Evolutionary conservation across 1,284 basidiomycete species (phyloP).

Genomic region (Microbotryum saponariae): DNA sequence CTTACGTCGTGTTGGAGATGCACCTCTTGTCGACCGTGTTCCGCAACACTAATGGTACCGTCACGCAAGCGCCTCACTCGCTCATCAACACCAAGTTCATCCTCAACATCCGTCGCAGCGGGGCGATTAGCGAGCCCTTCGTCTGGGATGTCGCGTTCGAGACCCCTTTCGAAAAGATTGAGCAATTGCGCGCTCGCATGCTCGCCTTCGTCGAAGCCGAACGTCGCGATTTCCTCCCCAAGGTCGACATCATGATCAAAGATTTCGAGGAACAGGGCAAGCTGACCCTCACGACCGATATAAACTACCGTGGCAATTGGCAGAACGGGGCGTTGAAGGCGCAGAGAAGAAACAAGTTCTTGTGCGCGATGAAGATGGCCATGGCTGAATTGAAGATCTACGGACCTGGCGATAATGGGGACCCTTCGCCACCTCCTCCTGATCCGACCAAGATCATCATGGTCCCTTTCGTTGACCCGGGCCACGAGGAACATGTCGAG

Average conservation of each 20-base stretch:
- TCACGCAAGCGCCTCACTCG: conserved; percentile 60
- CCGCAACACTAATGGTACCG: conserved; percentile 44
- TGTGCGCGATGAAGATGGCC: conserved; percentile 71
- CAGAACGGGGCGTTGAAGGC: conserved; percentile 65
- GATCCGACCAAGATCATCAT: conserved; percentile 15
- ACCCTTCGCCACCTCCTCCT: conserved; percentile 50
- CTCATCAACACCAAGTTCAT: conserved; percentile 60
- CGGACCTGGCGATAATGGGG: conserved; percentile 59
- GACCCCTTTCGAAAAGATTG: conserved; percentile 70
- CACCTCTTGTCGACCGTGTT: conserved; percentile 64
- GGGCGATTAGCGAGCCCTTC: conserved; percentile 54
- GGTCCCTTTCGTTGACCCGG: not conserved
- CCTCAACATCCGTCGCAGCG: conserved; percentile 45
- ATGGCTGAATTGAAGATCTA: conserved; percentile 59
- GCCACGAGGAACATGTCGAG: not conserved
- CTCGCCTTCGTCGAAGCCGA: conserved; percentile 60
- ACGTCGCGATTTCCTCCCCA: conserved; percentile 40
- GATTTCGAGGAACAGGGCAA: conserved; percentile 77
- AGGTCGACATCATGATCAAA: conserved; percentile 41
- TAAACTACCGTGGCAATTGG: conserved; percentile 85
- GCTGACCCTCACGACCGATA: conserved; percentile 69
- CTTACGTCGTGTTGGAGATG: conserved; percentile 71
- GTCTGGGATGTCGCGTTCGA: conserved; percentile 70
- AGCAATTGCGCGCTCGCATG: conserved; percentile 71
- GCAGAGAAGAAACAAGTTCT: conserved; percentile 80